Conservation (phyloP, 2,329 filamentous ascomycete genomes). For the Diaporthe batatas region DNA sequence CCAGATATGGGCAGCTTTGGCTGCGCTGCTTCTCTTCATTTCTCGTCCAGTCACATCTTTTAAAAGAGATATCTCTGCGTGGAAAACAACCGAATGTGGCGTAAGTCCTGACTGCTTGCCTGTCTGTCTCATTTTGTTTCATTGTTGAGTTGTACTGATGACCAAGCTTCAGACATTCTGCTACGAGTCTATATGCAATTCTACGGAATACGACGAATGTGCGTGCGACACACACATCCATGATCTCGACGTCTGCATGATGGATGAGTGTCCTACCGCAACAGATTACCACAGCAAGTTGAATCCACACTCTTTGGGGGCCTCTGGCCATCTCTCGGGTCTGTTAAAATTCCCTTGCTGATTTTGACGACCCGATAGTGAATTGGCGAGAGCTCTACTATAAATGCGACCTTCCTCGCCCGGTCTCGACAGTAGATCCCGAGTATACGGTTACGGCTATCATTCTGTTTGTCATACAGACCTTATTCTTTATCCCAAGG, state of each 20-base stretch:
- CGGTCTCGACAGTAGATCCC: conserved; percentile 35
- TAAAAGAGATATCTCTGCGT: conserved; percentile 19
- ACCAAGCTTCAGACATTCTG: background rate
- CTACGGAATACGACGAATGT: conserved; percentile 27
- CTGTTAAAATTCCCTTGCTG: background rate
- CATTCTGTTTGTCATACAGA: conserved; percentile 34
- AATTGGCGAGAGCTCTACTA: conserved; percentile 30
- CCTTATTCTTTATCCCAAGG: conserved; percentile 24
- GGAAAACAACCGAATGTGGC: conserved; percentile 22
- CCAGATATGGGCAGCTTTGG: background rate
- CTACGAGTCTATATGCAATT: conserved; percentile 29
- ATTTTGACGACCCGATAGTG: background rate
- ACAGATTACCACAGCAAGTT: conserved; percentile 23
- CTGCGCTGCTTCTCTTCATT: background rate
- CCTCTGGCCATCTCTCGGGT: no score
- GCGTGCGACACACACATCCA: conserved; percentile 2
- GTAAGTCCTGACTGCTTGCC: no score
- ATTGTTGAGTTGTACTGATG: background rate
- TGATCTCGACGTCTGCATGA: conserved; percentile 10
- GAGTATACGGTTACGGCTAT: conserved; percentile 33
- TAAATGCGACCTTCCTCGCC: conserved; percentile 27
- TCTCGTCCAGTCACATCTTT: background rate
- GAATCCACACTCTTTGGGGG: no score
- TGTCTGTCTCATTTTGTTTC: no score
- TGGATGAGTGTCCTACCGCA: background rate